phyloP scores from a whole-genome alignment of 192 early-diverging fungal genomes.

The Entomortierella chlamydospora region DNA sequence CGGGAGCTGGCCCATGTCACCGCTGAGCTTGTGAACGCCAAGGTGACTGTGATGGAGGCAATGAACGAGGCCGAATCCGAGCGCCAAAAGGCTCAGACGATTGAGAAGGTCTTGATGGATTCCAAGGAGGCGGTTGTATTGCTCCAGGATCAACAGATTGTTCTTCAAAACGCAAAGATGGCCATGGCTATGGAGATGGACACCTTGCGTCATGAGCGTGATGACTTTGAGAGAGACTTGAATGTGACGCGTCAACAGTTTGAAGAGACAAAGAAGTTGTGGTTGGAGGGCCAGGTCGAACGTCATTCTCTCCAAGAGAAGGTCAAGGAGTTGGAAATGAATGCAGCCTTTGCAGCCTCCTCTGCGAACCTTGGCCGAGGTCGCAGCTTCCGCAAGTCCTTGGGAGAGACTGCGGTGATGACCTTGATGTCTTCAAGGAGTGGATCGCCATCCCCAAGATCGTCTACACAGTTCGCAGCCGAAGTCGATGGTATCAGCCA shows the following conservation, averaged over 20 bases:
- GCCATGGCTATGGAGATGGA: slow-evolving; percentile 51
- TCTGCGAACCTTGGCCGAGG: slow-evolving; percentile 15
- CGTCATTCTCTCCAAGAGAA: slow-evolving; percentile 48
- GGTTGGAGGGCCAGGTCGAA: slow-evolving; percentile 48
- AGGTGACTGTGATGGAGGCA: slow-evolving; percentile 48
- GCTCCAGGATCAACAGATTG: slow-evolving; percentile 45
- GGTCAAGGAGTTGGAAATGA: slow-evolving; percentile 54
- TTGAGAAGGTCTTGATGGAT: slow-evolving; percentile 46
- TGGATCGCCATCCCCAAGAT: slow-evolving; percentile 34
- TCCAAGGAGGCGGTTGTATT: slow-evolving; percentile 47
- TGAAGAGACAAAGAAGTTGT: slow-evolving; percentile 44
- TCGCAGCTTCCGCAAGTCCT: slow-evolving; percentile 39
- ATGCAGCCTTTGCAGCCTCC: slow-evolving; percentile 41
- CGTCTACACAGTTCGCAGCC: neutral
- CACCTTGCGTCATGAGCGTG: slow-evolving; percentile 37
- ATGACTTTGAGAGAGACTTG: slow-evolving; percentile 31
- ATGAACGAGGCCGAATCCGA: slow-evolving; percentile 52
- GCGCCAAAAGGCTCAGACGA: slow-evolving; percentile 37
- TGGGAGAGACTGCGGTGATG: slow-evolving; percentile 39
- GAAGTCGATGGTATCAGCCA: neutral
- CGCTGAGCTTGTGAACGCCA: slow-evolving; percentile 42
- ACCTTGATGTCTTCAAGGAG: slow-evolving; percentile 39
- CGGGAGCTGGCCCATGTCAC: slow-evolving; percentile 48
- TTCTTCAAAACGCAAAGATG: slow-evolving; percentile 41
- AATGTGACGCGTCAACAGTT: slow-evolving; percentile 53